phyloP scores from a whole-genome alignment of 371 early-diverging fungal species.

The Smittium mucronatum region DNA sequence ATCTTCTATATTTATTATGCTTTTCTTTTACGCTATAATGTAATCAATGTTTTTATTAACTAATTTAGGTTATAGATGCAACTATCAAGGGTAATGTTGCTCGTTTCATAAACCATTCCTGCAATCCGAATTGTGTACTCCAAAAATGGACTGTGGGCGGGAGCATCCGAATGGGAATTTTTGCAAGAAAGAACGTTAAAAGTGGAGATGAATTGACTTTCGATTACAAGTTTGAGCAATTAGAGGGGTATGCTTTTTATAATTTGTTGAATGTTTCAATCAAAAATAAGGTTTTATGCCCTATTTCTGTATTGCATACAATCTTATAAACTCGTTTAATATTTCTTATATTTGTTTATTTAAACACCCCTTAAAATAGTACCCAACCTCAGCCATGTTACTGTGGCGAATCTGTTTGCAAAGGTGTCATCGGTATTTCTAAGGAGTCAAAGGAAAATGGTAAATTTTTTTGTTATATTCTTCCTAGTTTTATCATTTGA shows the following conservation, averaged over 20 bases:
- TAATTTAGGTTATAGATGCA: slow-evolving; percentile 69
- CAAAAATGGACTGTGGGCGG: slow-evolving; percentile 80
- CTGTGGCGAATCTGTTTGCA: slow-evolving; percentile 81
- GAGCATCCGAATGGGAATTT: slow-evolving; percentile 67
- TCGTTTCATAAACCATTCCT: slow-evolving; percentile 88
- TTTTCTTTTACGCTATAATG: not conserved
- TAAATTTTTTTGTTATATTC: slow-evolving; percentile 2
- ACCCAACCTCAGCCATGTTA: slow-evolving; percentile 81
- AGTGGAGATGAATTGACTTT: slow-evolving; percentile 81
- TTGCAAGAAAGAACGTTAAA: slow-evolving; percentile 49
- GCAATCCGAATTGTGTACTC: slow-evolving; percentile 77
- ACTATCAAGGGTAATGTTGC: slow-evolving; percentile 81
- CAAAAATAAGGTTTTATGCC: not conserved
- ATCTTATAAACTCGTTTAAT: too few relatives aligned
- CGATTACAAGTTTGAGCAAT: slow-evolving; percentile 81
- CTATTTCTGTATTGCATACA: too few relatives aligned
- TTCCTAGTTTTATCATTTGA: not conserved
- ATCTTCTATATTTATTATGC: slow-evolving; percentile 3
- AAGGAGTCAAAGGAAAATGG: slow-evolving; percentile 27
- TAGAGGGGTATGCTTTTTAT: slow-evolving; percentile 36
- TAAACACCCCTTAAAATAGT: too few relatives aligned
- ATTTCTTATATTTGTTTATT: too few relatives aligned
- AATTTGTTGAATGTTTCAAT: slow-evolving; percentile 14
- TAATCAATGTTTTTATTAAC: slow-evolving; percentile 18
- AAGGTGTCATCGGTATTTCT: slow-evolving; percentile 76